Evolutionary conservation across 495 filamentous ascomycete species (phyloP), one percentile per base, ranked within the genome.

Genomic region (Xylaria scruposa): DNA sequence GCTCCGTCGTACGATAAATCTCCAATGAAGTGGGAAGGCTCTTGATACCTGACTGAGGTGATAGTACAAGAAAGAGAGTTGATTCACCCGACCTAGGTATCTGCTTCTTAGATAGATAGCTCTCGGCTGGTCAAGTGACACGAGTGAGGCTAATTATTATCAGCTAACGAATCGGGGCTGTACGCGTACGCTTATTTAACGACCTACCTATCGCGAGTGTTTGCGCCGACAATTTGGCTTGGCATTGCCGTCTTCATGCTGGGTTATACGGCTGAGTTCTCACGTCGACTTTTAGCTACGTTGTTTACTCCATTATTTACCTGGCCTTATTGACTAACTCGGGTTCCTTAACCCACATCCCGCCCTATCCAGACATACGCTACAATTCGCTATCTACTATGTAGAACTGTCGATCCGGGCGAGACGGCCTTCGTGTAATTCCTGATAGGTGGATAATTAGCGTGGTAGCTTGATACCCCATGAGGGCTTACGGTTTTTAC

Each of bases 161-260:
- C 10, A 53, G 12, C 29, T 51, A 42, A 64, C 29, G 17, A 31
- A 66, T 66, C 21, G 4, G 44, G 38, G 42, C 38, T 47, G 61
- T 15, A 40, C 24, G 42, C 61, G 40, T 66, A 36, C 15, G 29
- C 62, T 4, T 21, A n/a, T 26, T 38, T 66, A 36, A 51, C 44
- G 63, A 66, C 63, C 63, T 67, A 67, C 65, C 47, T 67, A 67
- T 67, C 65, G 49, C n/a, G 65, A 67, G 29, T 12, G 44, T 56
- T 56, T 67, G 31, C n/a, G n/a, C 49, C 47, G 65, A 40, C 31
- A 36, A 51, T 17, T 6, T 53, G 63, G 65, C 47, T 36, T 67
- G 63, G 63, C 63, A 51, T 3, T 67, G 19, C 19, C 17, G 46
- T 53, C 26, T 31, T 40, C 15, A 40, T 26, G 63, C 63, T 53